A percentile compares a stretch with the other conserved stretches of the same genome.
These are phyloP conservation scores for Kalmanozyma brasiliensis DNA, from an alignment of 1,284 basidiomycete species.

Conservation along the genomic window DNA sequence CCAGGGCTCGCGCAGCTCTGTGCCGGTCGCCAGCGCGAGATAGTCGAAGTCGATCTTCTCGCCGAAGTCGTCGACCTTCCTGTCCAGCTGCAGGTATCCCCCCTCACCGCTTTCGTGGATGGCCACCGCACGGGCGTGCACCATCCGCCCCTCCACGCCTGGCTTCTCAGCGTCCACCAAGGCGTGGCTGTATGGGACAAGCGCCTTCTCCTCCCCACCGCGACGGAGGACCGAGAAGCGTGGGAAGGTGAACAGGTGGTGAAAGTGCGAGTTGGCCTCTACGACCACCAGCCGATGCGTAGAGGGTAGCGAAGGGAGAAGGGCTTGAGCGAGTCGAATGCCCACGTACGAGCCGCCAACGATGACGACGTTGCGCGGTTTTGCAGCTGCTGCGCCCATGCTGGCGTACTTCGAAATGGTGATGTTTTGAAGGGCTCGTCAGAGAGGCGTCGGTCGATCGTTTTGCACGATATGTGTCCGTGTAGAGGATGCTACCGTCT, in stretches of 20 bases:
- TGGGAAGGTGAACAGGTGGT: constrained; percentile 72
- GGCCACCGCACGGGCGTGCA: constrained; percentile 33
- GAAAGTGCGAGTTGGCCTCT: constrained; percentile 71
- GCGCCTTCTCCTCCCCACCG: constrained; percentile 71
- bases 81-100: constrained; percentile 28
- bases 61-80: background rate
- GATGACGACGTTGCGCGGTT: constrained; percentile 32
- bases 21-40: constrained; percentile 44
- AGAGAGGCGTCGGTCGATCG: constrained; percentile 1
- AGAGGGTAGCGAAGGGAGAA: constrained; percentile 67
- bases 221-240: constrained; percentile 70
- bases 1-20: constrained; percentile 29
- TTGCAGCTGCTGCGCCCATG: constrained; percentile 11
- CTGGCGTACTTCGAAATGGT: constrained; percentile 1
- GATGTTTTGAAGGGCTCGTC: background rate
- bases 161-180: constrained; percentile 63
- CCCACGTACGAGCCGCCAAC: constrained; percentile 48
- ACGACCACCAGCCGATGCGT: constrained; percentile 69
- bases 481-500: too few species aligned
- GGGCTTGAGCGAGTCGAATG: constrained; percentile 60
- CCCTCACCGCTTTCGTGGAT: constrained; percentile 1
- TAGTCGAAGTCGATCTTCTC: constrained; percentile 36
- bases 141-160: constrained; percentile 7
- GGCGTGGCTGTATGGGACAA: constrained; percentile 75
- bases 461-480: too few species aligned